Conservation (phyloP, 2,329 filamentous ascomycete genomes). For the Aschersonia sp. region DNA sequence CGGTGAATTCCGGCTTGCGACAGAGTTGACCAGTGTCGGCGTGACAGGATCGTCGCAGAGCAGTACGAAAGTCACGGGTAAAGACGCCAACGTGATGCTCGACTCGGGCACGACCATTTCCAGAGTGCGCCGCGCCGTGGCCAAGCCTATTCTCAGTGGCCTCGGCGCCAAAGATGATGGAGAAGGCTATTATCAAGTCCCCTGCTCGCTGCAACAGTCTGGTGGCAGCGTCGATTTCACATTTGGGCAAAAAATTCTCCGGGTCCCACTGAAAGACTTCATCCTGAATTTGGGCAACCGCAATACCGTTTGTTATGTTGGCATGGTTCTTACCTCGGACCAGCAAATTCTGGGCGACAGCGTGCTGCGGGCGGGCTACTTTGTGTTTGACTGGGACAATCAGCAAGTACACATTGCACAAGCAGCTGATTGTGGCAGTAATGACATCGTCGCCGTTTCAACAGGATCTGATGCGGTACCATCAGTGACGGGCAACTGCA, state of each 20-base stretch:
- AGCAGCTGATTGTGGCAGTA: slow-evolving; percentile 23
- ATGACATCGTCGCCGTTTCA: slow-evolving; percentile 22
- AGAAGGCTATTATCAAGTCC: slow-evolving; percentile 28
- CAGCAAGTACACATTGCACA: slow-evolving; percentile 24
- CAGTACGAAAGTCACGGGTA: slow-evolving; percentile 11
- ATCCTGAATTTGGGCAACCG: slow-evolving; percentile 26
- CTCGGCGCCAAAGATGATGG: slow-evolving; percentile 25
- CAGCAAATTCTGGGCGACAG: slow-evolving; percentile 29
- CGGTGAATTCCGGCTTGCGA: slow-evolving; percentile 22
- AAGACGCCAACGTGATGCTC: slow-evolving; percentile 28
- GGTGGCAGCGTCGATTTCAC: slow-evolving; percentile 31
- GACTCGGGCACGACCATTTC: slow-evolving; percentile 39
- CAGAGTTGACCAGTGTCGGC: slow-evolving; percentile 16
- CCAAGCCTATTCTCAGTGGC: slow-evolving; percentile 25
- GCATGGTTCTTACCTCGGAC: slow-evolving; percentile 22
- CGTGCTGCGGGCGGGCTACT: slow-evolving; percentile 28
- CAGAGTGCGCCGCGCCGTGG: slow-evolving; percentile 27
- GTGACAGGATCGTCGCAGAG: slow-evolving; percentile 11
- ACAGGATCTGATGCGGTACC: slow-evolving; percentile 18
- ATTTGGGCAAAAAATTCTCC: slow-evolving; percentile 26
- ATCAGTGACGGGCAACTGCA: slow-evolving; percentile 19
- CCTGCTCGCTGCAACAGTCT: slow-evolving; percentile 22
- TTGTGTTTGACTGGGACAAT: slow-evolving; percentile 32
- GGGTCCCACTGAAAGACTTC: slow-evolving; percentile 31
- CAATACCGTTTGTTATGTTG: slow-evolving; percentile 24